A percentile compares a stretch with the other conserved stretches of the same genome.
Conservation (phyloP, 495 filamentous ascomycete genomes). For the Hypoxylon intermedium region DNA sequence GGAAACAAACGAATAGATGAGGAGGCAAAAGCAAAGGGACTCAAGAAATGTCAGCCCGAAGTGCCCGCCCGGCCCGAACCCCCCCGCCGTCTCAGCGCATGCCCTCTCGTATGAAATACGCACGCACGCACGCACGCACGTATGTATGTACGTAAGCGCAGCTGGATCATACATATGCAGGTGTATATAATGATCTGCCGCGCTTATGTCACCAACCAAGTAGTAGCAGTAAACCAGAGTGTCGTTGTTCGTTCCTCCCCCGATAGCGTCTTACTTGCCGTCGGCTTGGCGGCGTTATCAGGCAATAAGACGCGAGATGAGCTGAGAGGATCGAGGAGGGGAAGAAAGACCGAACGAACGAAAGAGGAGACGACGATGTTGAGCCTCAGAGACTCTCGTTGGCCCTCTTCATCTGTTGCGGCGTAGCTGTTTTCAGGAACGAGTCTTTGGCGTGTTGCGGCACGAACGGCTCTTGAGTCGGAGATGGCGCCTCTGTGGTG, state of each 20-base stretch:
- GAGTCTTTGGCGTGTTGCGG: conserved; percentile 52
- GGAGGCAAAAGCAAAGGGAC: background rate
- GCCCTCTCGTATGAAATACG: too few species aligned
- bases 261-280: too few species aligned
- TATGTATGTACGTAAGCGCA: background rate
- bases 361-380: background rate
- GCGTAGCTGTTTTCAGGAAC: conserved; percentile 51
- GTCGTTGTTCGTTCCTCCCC: too few species aligned
- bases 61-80: background rate
- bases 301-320: too few species aligned
- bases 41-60: too few species aligned
- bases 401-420: conserved; percentile 44
- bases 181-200: too few species aligned
- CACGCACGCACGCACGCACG: background rate
- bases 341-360: background rate
- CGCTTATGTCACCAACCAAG: conserved; percentile 17
- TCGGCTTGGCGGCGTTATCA: too few species aligned
- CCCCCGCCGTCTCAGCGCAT: conserved; percentile 6
- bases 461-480: conserved; percentile 27
- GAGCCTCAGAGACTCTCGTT: conserved; percentile 45
- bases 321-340: background rate
- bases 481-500: background rate
- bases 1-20: background rate
- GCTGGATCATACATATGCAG: too few species aligned
- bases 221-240: background rate